phyloP scores from a whole-genome alignment of 129 eudicot species.

The Pseudognaphalium luteoalbum region DNA sequence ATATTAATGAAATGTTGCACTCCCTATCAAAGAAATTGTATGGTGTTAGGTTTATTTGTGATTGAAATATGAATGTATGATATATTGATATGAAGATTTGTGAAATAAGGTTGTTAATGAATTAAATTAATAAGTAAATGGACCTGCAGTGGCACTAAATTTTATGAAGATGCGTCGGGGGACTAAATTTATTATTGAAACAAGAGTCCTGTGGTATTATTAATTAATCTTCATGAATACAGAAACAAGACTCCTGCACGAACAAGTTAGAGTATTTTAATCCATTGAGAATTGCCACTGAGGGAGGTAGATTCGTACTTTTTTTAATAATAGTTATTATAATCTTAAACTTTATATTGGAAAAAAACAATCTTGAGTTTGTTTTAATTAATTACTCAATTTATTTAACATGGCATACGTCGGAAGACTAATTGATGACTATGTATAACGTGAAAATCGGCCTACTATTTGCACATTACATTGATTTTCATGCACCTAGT shows the following conservation, averaged over 20 bases:
- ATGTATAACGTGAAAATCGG: neutral
- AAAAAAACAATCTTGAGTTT: neutral
- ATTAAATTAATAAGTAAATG: constrained; percentile 6
- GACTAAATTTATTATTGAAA: neutral
- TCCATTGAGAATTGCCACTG: neutral
- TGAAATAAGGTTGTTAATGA: neutral
- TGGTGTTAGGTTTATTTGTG: neutral
- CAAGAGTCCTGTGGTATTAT: neutral
- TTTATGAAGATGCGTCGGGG: neutral
- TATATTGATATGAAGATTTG: neutral
- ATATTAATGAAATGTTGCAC: no score
- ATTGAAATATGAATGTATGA: constrained; percentile 12
- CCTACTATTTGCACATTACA: constrained; percentile 15
- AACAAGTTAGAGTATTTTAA: neutral
- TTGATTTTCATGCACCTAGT: neutral
- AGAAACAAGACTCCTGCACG: neutral
- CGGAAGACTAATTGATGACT: neutral
- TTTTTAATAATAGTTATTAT: no score
- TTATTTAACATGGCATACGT: neutral
- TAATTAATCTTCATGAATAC: neutral
- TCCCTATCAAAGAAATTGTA: no score
- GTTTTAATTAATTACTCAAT: neutral
- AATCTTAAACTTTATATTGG: constrained; percentile 4
- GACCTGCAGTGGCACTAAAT: constrained; percentile 24
- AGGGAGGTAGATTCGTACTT: neutral